A percentile compares a stretch with the other conserved stretches of the same genome.
Conservation (phyloP, 257 asterid species). For the Plantago major region DNA sequence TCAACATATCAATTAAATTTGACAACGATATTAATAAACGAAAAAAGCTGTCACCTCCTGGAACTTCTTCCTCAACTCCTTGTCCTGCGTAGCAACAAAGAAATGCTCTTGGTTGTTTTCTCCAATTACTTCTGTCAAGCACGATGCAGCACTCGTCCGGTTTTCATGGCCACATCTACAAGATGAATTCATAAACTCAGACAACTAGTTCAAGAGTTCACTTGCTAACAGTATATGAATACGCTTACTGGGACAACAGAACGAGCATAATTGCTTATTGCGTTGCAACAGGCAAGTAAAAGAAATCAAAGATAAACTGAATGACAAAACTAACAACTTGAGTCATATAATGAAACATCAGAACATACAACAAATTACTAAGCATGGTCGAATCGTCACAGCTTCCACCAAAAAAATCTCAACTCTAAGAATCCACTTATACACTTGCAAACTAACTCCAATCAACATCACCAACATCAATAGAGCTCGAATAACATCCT, state of each 20-base stretch:
- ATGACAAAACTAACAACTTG: too few relatives aligned
- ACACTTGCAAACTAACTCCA: too few relatives aligned
- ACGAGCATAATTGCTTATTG: too few relatives aligned
- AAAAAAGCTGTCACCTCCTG: slow-evolving; percentile 50
- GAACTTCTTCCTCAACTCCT: slow-evolving; percentile 59
- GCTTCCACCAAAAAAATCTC: too few relatives aligned
- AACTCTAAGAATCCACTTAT: too few relatives aligned
- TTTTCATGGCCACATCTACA: slow-evolving; percentile 85
- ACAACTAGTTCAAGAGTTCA: slow-evolving; percentile 13
- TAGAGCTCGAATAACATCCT: not conserved
- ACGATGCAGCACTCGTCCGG: slow-evolving; percentile 60
- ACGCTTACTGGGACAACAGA: not conserved
- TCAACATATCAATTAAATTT: not conserved
- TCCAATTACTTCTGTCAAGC: slow-evolving; percentile 75
- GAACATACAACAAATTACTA: too few relatives aligned
- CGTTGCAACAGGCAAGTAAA: too few relatives aligned
- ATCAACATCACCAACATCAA: not conserved
- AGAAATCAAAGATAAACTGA: too few relatives aligned
- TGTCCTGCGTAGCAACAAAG: slow-evolving; percentile 92
- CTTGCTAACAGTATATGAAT: not conserved
- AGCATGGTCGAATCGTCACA: too few relatives aligned
- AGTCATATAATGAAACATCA: too few relatives aligned
- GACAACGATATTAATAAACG: not conserved
- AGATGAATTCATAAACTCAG: slow-evolving; percentile 19
- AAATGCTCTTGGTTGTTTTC: slow-evolving; percentile 72